Percentiles rank a stretch among this genome's conserved stretches.
These are phyloP conservation scores for Ceratocystis eucalypticola DNA, from an alignment of 2,329 filamentous ascomycete species.

Conservation along the genomic window DNA sequence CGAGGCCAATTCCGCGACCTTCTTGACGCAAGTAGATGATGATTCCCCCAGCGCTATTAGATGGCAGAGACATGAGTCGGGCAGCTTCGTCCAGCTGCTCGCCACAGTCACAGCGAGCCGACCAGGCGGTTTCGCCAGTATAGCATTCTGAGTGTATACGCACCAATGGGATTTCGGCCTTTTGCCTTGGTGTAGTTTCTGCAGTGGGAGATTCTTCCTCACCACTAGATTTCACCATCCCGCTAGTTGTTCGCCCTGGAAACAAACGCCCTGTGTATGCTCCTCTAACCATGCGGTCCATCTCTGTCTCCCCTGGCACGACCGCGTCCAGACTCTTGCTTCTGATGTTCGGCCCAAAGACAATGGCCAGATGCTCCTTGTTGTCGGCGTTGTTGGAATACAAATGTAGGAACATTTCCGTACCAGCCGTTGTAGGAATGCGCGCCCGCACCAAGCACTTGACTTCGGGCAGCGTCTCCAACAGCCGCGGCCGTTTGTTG, in stretches of 20 bases:
- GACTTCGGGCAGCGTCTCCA: conserved; percentile 68
- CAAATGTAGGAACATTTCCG: conserved; percentile 93
- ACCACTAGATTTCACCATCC: conserved; percentile 32
- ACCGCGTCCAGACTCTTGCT: conserved; percentile 56
- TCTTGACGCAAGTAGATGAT: conserved; percentile 95
- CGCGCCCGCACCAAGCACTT: conserved; percentile 86
- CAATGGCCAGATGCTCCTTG: conserved; percentile 94
- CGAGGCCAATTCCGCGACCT: conserved; percentile 84
- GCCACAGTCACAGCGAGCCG: conserved; percentile 90
- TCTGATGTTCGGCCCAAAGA: conserved; percentile 80
- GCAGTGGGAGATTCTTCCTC: neutral
- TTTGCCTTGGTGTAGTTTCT: neutral
- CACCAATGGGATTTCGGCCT: conserved; percentile 48
- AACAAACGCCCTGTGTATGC: conserved; percentile 82
- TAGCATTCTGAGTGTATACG: conserved; percentile 98
- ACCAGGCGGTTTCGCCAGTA: conserved; percentile 97
- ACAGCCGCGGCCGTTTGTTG: conserved; percentile 53
- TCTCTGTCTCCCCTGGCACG: conserved; percentile 65
- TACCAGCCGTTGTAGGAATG: conserved; percentile 81
- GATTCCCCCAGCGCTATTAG: conserved; percentile 56
- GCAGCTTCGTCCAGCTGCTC: conserved; percentile 96
- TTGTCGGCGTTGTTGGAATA: conserved; percentile 87
- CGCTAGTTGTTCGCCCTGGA: conserved; percentile 68
- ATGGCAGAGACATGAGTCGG: conserved; percentile 69
- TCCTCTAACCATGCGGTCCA: conserved; percentile 84